Evolutionary conservation across 768 basidiomycete genomes (phyloP), one percentile per base, ranked within the genome.

Genomic region (Kwoniella botswanensis): DNA sequence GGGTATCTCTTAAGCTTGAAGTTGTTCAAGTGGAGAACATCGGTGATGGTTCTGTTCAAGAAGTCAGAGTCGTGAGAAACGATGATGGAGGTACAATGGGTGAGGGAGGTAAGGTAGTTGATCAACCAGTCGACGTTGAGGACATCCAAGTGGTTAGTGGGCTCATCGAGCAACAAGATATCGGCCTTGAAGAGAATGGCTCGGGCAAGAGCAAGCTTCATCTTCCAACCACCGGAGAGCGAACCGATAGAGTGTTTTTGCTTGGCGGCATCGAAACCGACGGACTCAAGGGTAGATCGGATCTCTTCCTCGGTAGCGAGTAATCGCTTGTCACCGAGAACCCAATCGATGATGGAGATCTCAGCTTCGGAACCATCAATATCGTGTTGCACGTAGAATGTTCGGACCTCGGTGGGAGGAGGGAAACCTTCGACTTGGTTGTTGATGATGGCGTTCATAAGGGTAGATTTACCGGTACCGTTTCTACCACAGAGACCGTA

Each of bases 321-420:
- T 78, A 97, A 88, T 80, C 95, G 94, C 82, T 89, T 90, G 86
- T 97, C 95, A 69, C 86, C 82, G 73, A 93, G 81, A 75, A 97
- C 94, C 87, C 94, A 97, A 84, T 92, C 86, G 68, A 94, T 88
- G 70, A 97, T 92, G 55, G 93, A 90, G 65, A 91, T 97, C 17
- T 93, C 92, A 71, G 89, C 95, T 85, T 97, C 95, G 82, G 89
- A 91, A 60, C 95, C 95, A 80, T 98, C 95, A 75, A 98, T 97
- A 84, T 98, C 95, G 88, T 98, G 95, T 88, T 96, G 95, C 83
- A 98, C 95, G 86, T 97, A 98, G 90, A 96, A 98, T 72, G 95
- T 98, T 84, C 95, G 93, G 83, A 98, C 95, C 82, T 94, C 91
- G 64, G 95, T 93, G 67, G 94, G 93, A 21, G 94, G 95, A 13